Conservation (phyloP, 805 yeast species). For the Ogataea angusta region DNA sequence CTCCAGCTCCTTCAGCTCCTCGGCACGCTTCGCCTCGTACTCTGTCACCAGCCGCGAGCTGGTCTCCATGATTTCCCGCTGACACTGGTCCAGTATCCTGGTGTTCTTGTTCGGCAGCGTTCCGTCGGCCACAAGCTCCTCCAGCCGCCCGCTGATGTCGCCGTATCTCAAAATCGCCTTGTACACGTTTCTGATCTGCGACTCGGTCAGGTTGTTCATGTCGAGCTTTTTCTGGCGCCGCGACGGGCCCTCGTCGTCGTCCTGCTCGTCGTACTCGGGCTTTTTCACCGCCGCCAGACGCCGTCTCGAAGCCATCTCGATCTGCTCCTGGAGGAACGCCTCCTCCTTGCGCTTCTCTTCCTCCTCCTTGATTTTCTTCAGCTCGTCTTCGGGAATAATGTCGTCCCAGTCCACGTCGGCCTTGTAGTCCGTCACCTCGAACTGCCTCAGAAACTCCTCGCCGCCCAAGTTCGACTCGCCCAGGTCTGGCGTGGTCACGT, state of each 20-base stretch:
- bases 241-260: conserved; percentile 36
- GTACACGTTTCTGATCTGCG: conserved; percentile 83
- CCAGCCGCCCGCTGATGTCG: conserved; percentile 73
- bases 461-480: conserved; percentile 99
- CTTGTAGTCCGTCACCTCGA: conserved; percentile 97
- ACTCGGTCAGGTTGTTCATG: conserved; percentile 64
- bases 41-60: conserved; percentile 60
- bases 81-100: conserved; percentile 69
- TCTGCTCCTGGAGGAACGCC: conserved; percentile 80
- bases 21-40: conserved; percentile 62
- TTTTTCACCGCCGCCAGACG: conserved; percentile 62
- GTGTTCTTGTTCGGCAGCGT: conserved; percentile 82
- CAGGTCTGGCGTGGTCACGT: conserved; percentile 89
- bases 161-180: conserved; percentile 81
- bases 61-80: conserved; percentile 62
- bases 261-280: conserved; percentile 39
- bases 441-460: conserved; percentile 94
- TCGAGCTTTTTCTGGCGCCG: conserved; percentile 37
- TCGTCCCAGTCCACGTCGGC: conserved; percentile 99
- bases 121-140: conserved; percentile 85
- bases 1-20: conserved; percentile 56
- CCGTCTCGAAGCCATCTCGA: conserved; percentile 81
- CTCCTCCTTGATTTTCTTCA: conserved; percentile 83
- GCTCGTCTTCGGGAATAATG: conserved; percentile 92
- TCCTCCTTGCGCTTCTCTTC: conserved; percentile 87